phyloP scores from a whole-genome alignment of 345 rosid genomes.

The Syzygium aromaticum region DNA sequence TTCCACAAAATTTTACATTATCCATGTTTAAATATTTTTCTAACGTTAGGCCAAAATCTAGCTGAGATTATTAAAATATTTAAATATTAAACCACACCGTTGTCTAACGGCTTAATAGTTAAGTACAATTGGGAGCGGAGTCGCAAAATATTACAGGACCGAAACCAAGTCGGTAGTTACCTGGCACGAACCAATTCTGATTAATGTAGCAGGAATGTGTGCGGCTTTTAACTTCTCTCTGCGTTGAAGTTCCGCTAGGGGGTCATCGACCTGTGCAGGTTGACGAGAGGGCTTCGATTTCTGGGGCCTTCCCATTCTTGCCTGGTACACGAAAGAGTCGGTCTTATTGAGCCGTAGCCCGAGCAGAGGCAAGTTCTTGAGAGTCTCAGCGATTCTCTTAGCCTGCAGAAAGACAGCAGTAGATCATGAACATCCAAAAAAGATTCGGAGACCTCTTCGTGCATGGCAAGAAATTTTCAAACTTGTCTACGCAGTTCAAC shows the following conservation, averaged over 20 bases:
- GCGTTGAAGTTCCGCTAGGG: neutral
- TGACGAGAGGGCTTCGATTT: neutral
- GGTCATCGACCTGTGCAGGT: neutral
- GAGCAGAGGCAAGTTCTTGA: slow-evolving; percentile 8
- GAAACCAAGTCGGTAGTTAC: slow-evolving; percentile 4
- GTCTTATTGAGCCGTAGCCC: slow-evolving; percentile 9
- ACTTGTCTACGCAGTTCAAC: neutral
- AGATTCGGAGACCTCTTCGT: neutral
- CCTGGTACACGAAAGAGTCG: neutral
- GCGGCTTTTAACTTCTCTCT: slow-evolving; percentile 31
- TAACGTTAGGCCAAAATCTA: neutral
- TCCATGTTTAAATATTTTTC: neutral
- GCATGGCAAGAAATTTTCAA: neutral
- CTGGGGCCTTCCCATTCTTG: neutral
- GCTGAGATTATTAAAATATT: neutral
- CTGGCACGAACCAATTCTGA: slow-evolving; percentile 45
- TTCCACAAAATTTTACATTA: neutral
- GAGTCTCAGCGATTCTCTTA: neutral
- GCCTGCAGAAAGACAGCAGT: neutral
- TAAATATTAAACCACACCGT: neutral
- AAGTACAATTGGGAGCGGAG: neutral
- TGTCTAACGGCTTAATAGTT: neutral
- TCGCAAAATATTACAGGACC: neutral
- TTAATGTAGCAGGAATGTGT: slow-evolving; percentile 18
- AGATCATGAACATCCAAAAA: neutral